Evolutionary conservation across 2,329 filamentous ascomycete species (phyloP).

Genomic region (Stachybotrys elegans): DNA sequence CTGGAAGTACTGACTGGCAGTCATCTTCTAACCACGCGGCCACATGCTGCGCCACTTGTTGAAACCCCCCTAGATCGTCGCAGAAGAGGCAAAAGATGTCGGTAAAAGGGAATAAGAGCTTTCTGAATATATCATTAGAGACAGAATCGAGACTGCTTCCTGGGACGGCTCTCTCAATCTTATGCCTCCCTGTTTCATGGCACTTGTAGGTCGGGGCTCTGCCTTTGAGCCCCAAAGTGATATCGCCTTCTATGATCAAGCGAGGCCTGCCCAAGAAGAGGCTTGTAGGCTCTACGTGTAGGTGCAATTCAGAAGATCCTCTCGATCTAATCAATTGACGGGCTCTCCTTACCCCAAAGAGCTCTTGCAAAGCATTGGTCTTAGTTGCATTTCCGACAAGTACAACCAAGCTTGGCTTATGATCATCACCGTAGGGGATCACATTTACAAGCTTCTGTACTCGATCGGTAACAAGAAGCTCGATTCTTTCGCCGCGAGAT

Average conservation of each 20-base stretch:
- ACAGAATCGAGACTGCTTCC: not conserved
- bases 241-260: not conserved
- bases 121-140: not conserved
- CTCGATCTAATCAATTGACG: not conserved
- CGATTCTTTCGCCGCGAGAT: not conserved
- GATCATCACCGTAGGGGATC: not conserved
- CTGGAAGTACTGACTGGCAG: not conserved
- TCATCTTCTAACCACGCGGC: slow-evolving; percentile 1
- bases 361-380: slow-evolving; percentile 1
- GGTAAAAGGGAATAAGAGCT: not conserved
- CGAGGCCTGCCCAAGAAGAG: not conserved
- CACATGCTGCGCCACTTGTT: not conserved
- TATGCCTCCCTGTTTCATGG: not conserved
- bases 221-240: not conserved
- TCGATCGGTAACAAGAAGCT: not conserved
- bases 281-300: not conserved
- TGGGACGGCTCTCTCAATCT: not conserved
- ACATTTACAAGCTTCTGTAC: not conserved
- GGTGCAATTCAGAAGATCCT: not conserved
- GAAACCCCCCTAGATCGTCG: not conserved
- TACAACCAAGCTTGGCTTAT: not conserved
- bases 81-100: not conserved
- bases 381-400: not conserved
- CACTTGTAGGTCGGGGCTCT: not conserved
- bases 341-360: not conserved